Percentiles rank a stretch among this genome's conserved stretches.
These are phyloP conservation scores for Trebouxia sp. DNA, from an alignment of 139 green algal species.

Conservation along the genomic window DNA sequence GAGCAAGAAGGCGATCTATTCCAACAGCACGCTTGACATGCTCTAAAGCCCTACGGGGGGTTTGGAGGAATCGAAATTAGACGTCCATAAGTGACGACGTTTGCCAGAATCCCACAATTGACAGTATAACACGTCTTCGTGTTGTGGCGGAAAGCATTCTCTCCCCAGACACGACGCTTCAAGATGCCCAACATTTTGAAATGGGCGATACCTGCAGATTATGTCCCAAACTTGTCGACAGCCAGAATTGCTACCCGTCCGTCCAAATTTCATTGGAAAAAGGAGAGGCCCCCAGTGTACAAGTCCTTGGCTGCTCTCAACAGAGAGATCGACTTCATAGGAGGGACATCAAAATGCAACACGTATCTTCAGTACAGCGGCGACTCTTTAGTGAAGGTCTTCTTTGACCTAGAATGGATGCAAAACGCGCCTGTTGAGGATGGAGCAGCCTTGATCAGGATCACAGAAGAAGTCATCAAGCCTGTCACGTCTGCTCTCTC, in stretches of 20 bases:
- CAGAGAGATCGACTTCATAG: slow-evolving; percentile 16
- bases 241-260: slow-evolving; percentile 5
- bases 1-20: too few species aligned
- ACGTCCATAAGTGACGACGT: slow-evolving; percentile 12
- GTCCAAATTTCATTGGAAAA: slow-evolving; percentile 5
- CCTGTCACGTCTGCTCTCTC: not conserved
- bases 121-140: not conserved
- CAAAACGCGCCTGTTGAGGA: slow-evolving; percentile 12
- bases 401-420: slow-evolving; percentile 10
- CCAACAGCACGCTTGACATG: too few species aligned
- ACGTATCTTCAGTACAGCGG: not conserved
- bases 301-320: not conserved
- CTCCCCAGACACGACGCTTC: not conserved
- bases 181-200: slow-evolving; percentile 9
- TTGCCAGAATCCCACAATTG: not conserved
- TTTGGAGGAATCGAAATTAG: not conserved
- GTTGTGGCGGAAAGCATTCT: slow-evolving; percentile 4
- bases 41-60: too few species aligned
- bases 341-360: not conserved
- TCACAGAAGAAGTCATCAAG: slow-evolving; percentile 20
- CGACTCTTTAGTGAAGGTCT: not conserved
- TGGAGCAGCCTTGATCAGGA: slow-evolving; percentile 19
- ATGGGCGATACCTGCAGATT: slow-evolving; percentile 8
- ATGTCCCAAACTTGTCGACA: slow-evolving; percentile 17
- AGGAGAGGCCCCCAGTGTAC: not conserved